phyloP scores from a whole-genome alignment of 2,329 filamentous ascomycete species.

The Periconia digitata region DNA sequence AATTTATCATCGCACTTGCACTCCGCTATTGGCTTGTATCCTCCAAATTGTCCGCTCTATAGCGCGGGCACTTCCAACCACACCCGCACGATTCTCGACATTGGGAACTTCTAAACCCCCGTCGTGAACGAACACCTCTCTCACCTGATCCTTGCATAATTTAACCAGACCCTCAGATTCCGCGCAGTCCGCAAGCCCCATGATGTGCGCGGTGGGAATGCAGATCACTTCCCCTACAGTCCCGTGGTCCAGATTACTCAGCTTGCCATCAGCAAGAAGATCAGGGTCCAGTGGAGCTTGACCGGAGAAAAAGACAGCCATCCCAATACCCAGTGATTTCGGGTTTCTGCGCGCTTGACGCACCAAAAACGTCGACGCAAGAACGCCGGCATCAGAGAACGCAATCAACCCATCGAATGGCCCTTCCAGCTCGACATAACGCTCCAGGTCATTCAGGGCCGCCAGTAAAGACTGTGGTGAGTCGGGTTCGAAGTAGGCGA shows the following conservation, averaged over 20 bases:
- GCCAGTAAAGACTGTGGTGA: background rate
- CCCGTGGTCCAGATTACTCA: background rate
- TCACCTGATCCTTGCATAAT: background rate
- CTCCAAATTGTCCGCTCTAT: slow-evolving; percentile 4
- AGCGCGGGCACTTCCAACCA: background rate
- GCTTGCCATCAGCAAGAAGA: background rate
- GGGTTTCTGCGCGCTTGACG: background rate
- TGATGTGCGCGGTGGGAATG: slow-evolving; percentile 10
- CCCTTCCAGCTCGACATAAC: slow-evolving; percentile 5
- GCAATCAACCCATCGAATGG: slow-evolving; percentile 15
- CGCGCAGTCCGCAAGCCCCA: background rate
- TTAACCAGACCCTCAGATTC: background rate
- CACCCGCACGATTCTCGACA: background rate
- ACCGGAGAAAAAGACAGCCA: slow-evolving; percentile 11
- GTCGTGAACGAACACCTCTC: background rate
- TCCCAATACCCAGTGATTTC: background rate
- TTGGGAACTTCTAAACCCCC: background rate
- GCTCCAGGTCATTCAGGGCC: slow-evolving; percentile 6
- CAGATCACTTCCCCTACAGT: background rate
- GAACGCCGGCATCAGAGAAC: slow-evolving; percentile 8
- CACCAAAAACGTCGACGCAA: slow-evolving; percentile 6
- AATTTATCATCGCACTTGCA: too few relatives aligned
- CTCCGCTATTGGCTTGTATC: background rate
- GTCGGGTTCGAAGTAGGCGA: slow-evolving; percentile 4
- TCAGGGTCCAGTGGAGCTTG: background rate